Percentiles rank a stretch among this genome's conserved stretches.
Conservation (phyloP, 345 rosid species). For the Rubroshorea leprosula region DNA sequence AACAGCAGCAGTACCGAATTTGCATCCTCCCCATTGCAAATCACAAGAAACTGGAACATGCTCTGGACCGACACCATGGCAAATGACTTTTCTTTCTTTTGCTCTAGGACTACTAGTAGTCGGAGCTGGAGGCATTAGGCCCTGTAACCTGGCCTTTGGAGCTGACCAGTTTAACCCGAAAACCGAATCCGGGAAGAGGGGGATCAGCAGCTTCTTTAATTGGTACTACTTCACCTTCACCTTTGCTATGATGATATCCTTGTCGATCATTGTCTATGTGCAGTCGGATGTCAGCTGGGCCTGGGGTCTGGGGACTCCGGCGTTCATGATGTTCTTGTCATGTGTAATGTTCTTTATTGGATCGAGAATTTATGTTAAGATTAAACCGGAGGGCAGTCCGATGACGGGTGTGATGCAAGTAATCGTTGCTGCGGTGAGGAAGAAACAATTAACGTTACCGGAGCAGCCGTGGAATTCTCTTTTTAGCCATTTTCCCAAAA, state of each 20-base stretch:
- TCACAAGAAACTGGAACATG: constrained; percentile 11
- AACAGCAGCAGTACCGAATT: constrained; percentile 31
- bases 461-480: constrained; percentile 26
- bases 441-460: constrained; percentile 25
- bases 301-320: constrained; percentile 45
- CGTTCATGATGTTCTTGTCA: constrained; percentile 39
- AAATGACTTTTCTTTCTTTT: constrained; percentile 27
- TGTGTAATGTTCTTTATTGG: constrained; percentile 35
- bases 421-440: constrained; percentile 30
- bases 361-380: constrained; percentile 29
- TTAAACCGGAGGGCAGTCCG: constrained; percentile 40
- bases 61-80: constrained; percentile 27
- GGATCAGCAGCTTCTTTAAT: constrained; percentile 50
- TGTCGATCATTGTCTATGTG: constrained; percentile 42
- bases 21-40: constrained; percentile 36
- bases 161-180: constrained; percentile 53
- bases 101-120: constrained; percentile 30
- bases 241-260: constrained; percentile 35
- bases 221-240: constrained; percentile 53
- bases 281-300: constrained; percentile 59
- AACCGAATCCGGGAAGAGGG: constrained; percentile 36
- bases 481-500: constrained; percentile 25
- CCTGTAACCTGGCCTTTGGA: constrained; percentile 50
- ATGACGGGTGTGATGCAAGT: constrained; percentile 25
- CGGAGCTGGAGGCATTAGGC: constrained; percentile 48